Conservation (phyloP, 1,284 basidiomycete genomes). For the Termitomyces sp. region DNA sequence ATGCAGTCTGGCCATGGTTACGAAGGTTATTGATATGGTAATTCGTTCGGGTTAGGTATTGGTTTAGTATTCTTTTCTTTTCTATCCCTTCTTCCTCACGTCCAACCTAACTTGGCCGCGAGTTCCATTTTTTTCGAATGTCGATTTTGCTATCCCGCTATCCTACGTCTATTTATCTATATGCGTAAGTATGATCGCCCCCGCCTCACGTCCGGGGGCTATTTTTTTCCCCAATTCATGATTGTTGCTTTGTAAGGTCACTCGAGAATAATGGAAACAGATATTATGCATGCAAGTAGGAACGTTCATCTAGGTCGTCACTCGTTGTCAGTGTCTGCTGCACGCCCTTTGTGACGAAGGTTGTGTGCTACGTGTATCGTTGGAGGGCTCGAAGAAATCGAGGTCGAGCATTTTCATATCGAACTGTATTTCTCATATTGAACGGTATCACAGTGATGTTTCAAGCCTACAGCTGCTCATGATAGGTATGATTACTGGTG, state of each 20-base stretch:
- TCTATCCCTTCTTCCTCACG: background rate
- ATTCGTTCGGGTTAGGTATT: constrained; percentile 8
- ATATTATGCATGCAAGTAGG: too few relatives aligned
- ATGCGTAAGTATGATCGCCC: constrained; percentile 19
- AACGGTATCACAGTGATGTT: too few relatives aligned
- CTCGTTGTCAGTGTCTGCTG: too few relatives aligned
- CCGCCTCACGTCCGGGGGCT: constrained; percentile 14
- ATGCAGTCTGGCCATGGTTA: background rate
- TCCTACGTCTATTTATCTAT: constrained; percentile 9
- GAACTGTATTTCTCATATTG: too few relatives aligned
- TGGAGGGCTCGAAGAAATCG: too few relatives aligned
- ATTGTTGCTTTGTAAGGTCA: background rate
- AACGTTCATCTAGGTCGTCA: too few relatives aligned
- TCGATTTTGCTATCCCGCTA: constrained; percentile 6
- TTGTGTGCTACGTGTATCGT: too few relatives aligned
- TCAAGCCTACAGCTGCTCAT: too few relatives aligned
- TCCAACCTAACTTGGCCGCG: background rate
- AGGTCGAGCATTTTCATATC: too few relatives aligned
- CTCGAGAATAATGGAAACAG: too few relatives aligned
- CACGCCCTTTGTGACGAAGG: too few relatives aligned
- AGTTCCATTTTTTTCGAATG: background rate
- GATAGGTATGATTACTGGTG: too few relatives aligned
- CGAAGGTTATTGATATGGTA: constrained; percentile 1
- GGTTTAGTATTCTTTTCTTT: constrained; percentile 4
- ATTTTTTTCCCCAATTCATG: background rate